A percentile compares a stretch with the other conserved stretches of the same genome.
Evolutionary conservation across 441 rosid species (phyloP).

Genomic region (Populus hybrid): DNA sequence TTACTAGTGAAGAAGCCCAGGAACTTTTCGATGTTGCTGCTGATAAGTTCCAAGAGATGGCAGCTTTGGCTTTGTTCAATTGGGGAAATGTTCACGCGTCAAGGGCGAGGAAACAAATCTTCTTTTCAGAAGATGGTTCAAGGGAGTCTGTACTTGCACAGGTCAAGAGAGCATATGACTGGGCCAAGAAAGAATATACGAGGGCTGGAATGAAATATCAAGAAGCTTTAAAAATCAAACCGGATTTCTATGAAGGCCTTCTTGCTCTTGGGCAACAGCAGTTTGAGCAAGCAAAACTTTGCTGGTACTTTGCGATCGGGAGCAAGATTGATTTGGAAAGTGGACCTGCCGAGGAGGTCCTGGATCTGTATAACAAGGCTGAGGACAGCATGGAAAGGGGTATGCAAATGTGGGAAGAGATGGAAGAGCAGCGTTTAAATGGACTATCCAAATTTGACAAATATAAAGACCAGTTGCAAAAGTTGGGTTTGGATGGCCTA

Average conservation of each 20-base stretch:
- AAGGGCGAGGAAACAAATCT: constrained; percentile 73
- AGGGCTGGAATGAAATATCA: constrained; percentile 67
- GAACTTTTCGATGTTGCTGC: constrained; percentile 76
- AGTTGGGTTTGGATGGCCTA: constrained; percentile 62
- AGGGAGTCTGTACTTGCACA: constrained; percentile 55
- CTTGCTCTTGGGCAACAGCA: constrained; percentile 91
- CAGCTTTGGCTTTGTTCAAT: constrained; percentile 86
- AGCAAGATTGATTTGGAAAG: constrained; percentile 57
- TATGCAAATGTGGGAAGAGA: constrained; percentile 87
- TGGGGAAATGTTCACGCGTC: constrained; percentile 99
- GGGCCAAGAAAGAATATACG: constrained; percentile 67
- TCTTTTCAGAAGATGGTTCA: constrained; percentile 63
- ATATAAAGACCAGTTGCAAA: constrained; percentile 50
- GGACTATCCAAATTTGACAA: constrained; percentile 57
- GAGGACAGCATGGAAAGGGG: constrained; percentile 92
- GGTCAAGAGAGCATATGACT: constrained; percentile 56
- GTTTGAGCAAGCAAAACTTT: constrained; percentile 91
- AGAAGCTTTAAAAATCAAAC: constrained; percentile 75
- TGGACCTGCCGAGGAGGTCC: constrained; percentile 67
- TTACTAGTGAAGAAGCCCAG: constrained; percentile 86
- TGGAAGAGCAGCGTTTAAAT: too few relatives aligned
- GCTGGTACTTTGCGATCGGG: constrained; percentile 83
- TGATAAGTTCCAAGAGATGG: constrained; percentile 97
- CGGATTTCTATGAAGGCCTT: constrained; percentile 83
- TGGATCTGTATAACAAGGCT: constrained; percentile 82